Base-by-base conservation (phyloP, 2,329 filamentous ascomycete species). In the Fusarium tanahbumbuense region DNA sequence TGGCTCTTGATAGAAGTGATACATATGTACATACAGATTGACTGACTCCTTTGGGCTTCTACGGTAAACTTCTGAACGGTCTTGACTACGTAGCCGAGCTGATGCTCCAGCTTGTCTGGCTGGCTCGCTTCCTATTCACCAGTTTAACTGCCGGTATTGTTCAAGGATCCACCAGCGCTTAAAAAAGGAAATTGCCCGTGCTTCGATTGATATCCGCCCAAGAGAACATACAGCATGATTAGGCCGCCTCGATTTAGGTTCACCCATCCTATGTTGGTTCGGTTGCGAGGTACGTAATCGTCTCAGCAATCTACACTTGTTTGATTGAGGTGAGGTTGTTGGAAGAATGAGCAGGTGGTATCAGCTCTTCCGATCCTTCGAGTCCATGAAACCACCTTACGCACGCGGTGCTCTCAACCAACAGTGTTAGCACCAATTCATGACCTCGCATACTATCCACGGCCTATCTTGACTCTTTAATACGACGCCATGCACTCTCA, bases 61-160 rank as follows among this genome's bases (percentile, higher is more conserved):
- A 49, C 64, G 45, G 62, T 50, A 63, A 69, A 58, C 42, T 60
- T 68, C 56, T 63, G 58, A 60, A 55, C 68, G 49, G 60, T 71
- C 40, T 58, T 44, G 32, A 52, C 64, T 60, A 52, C 57, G 34
- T 42, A 65, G 52, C 53, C 61, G 65, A 72, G 65, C 66, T 71
- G 65, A 68, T 61, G 56, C 68, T 64, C 64, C 53, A 67, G 73
- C 62, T 42, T 56, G 48, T 64, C 53, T 58, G 57, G 53, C 62
- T 64, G 62, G 75, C 66, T 50, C 72, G 49, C 40, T 54, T 59
- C 54, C 45, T 64, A 67, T 64, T 73, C 70, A 68, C 42, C 72
- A 69, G 59, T 62, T 50, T 60, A 75, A 75, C 70, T 75, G 73
- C 73, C 73, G 73, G 60, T 48, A 57, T 61, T 54, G 48, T 52